These are phyloP conservation scores for Polymyxa betae DNA, from an alignment of 208 protist species.

Conservation along the genomic window DNA sequence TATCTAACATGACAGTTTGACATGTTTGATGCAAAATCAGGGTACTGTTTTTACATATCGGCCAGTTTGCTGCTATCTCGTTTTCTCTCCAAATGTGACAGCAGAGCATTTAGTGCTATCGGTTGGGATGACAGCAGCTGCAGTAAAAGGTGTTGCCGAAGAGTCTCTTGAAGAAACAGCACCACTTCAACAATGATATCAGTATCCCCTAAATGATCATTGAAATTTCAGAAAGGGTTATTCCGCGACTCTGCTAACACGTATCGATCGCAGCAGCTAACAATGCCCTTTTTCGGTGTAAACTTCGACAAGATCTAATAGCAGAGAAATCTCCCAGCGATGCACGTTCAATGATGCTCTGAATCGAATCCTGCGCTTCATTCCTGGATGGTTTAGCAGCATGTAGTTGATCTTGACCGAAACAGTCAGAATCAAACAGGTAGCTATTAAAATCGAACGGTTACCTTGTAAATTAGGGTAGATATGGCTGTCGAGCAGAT, in stretches of 20 bases:
- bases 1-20: neutral
- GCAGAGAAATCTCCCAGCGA: neutral
- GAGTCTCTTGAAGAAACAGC: neutral
- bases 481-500: too few species aligned
- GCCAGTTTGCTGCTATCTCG: neutral
- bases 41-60: neutral
- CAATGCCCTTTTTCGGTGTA: neutral
- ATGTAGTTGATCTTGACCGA: neutral
- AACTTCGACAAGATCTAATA: neutral
- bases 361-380: neutral
- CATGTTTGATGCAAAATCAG: neutral
- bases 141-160: neutral
- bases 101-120: neutral
- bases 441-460: too few species aligned
- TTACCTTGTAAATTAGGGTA: too few species aligned
- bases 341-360: neutral
- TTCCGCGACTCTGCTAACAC: neutral
- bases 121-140: neutral
- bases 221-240: neutral
- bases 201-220: neutral
- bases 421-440: too few species aligned
- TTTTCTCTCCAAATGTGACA: neutral
- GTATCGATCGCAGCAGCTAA: neutral
- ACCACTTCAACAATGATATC: constrained; percentile 20
- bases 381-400: constrained; percentile 9